Conservation (phyloP, 1,139 yeast species). For the Blastobotrys buckinghamii region DNA sequence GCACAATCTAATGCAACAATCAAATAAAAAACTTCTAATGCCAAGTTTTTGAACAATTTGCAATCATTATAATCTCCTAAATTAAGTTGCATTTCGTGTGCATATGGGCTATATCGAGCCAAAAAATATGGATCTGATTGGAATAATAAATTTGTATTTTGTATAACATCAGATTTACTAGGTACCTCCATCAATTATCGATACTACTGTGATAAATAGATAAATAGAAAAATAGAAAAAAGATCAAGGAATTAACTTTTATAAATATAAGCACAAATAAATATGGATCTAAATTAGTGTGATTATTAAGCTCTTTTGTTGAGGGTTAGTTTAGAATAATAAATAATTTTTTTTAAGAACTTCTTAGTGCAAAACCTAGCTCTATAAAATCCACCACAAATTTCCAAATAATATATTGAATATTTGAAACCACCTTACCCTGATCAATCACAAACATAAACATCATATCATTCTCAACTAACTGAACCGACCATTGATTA, state of each 20-base stretch:
- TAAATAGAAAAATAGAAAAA: neutral
- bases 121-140: conserved; percentile 1
- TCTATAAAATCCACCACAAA: neutral
- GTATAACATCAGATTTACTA: neutral
- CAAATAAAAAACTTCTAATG: neutral
- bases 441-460: conserved; percentile 1
- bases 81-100: conserved; percentile 1
- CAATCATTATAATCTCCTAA: neutral
- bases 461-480: conserved; percentile 5
- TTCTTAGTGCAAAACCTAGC: neutral
- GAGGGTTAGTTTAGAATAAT: too few species aligned
- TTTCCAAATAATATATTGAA: conserved; percentile 1
- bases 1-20: conserved; percentile 5
- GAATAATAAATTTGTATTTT: neutral
- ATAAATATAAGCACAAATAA: neutral
- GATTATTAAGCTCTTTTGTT: too few species aligned
- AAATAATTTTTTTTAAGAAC: neutral
- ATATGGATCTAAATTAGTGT: too few species aligned
- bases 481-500: conserved; percentile 2
- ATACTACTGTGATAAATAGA: too few species aligned
- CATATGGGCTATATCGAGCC: neutral
- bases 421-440: neutral
- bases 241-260: neutral
- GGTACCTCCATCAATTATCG: neutral
- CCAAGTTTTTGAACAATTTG: neutral